Conservation (phyloP, 768 basidiomycete species). For the Amanita muscaria region DNA sequence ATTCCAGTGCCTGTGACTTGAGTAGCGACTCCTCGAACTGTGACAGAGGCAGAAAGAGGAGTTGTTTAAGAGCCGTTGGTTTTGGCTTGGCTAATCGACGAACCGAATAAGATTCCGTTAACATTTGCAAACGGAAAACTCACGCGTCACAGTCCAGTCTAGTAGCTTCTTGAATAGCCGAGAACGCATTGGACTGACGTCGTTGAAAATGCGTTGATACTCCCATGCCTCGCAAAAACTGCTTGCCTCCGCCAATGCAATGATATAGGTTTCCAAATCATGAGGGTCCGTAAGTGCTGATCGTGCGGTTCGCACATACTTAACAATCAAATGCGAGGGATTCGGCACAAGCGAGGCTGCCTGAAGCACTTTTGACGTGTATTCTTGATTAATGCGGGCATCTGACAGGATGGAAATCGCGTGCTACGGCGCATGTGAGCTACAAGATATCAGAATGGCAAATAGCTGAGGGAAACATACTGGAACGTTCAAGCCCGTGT, state of each 20-base stretch:
- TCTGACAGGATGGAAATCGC: slow-evolving; percentile 71
- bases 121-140: slow-evolving; percentile 19
- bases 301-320: slow-evolving; percentile 69
- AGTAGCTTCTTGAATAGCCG: slow-evolving; percentile 51
- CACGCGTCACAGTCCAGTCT: slow-evolving; percentile 64
- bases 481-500: slow-evolving; percentile 54
- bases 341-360: slow-evolving; percentile 46
- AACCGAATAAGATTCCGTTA: not conserved
- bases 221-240: slow-evolving; percentile 65
- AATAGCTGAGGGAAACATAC: slow-evolving; percentile 35
- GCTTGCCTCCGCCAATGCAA: slow-evolving; percentile 55
- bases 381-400: slow-evolving; percentile 65
- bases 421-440: slow-evolving; percentile 30
- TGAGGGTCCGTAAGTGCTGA: slow-evolving; percentile 60
- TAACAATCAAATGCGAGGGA: slow-evolving; percentile 49
- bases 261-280: slow-evolving; percentile 61
- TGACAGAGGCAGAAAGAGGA: slow-evolving; percentile 60
- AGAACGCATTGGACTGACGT: slow-evolving; percentile 42
- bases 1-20: slow-evolving; percentile 48
- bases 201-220: slow-evolving; percentile 63
- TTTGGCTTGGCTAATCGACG: slow-evolving; percentile 55
- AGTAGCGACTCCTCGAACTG: slow-evolving; percentile 53
- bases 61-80: slow-evolving; percentile 44
- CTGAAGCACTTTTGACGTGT: slow-evolving; percentile 69
- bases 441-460: not conserved